A percentile compares a stretch with the other conserved stretches of the same genome.
phyloP scores from a whole-genome alignment of 2,329 filamentous ascomycete species.

The Fusarium neocosmosporiellum region DNA sequence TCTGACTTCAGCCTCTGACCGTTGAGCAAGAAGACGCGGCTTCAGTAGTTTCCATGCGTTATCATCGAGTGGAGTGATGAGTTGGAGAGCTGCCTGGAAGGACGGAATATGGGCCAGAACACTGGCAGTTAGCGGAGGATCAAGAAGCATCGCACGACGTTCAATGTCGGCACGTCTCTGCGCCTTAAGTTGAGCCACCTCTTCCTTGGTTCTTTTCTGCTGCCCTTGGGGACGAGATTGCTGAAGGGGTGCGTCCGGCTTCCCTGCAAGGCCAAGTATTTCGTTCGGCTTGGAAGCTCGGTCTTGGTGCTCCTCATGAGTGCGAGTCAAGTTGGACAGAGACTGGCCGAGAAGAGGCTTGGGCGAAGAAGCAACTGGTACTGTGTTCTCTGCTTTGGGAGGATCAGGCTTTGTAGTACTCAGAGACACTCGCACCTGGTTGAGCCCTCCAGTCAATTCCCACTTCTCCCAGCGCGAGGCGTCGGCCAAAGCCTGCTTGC shows the following conservation, averaged over 20 bases:
- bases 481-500: constrained; percentile 69
- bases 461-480: constrained; percentile 81
- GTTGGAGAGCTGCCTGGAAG: constrained; percentile 79
- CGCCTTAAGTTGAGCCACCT: constrained; percentile 73
- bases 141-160: constrained; percentile 71
- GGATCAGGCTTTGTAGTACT: background rate
- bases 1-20: constrained; percentile 71
- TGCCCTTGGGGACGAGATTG: constrained; percentile 27
- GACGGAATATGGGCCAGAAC: constrained; percentile 77
- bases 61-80: constrained; percentile 75
- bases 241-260: constrained; percentile 7
- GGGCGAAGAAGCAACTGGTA: background rate
- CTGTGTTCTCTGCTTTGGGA: background rate
- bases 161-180: constrained; percentile 77
- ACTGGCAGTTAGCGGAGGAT: constrained; percentile 72
- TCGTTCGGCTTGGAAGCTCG: constrained; percentile 4
- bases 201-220: constrained; percentile 67
- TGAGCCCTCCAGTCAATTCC: constrained; percentile 61
- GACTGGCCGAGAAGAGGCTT: background rate
- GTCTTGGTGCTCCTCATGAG: constrained; percentile 3
- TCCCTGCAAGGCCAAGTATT: constrained; percentile 2
- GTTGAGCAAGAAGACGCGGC: constrained; percentile 74
- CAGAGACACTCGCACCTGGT: constrained; percentile 48
- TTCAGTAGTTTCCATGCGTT: constrained; percentile 76
- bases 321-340: background rate